Evolutionary conservation across 2,329 filamentous ascomycete species (phyloP).

Genomic region (Harringtonia aguacate): DNA sequence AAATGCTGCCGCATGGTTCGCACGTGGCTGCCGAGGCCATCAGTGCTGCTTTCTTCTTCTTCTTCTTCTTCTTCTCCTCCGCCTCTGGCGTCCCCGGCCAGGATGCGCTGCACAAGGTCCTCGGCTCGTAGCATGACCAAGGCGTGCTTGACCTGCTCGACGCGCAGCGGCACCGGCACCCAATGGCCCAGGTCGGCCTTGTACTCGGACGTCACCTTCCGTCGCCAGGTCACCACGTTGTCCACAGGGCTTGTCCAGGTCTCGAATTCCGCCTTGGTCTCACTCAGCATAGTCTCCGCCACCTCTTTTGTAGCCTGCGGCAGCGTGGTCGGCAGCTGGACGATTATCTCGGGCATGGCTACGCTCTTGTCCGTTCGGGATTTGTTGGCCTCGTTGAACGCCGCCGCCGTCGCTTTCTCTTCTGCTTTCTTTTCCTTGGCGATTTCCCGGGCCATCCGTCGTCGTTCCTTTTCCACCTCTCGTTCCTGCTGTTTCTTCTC

Average conservation of each 20-base stretch:
- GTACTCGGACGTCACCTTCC: constrained; percentile 54
- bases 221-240: constrained; percentile 54
- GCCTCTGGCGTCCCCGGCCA: constrained; percentile 18
- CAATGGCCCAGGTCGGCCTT: constrained; percentile 51
- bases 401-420: constrained; percentile 54
- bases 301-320: constrained; percentile 33
- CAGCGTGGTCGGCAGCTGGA: constrained; percentile 53
- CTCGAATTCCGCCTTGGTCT: constrained; percentile 35
- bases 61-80: too few species aligned
- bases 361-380: constrained; percentile 62
- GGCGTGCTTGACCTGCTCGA: constrained; percentile 48
- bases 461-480: constrained; percentile 43
- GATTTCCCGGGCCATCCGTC: constrained; percentile 44
- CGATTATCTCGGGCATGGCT: constrained; percentile 66
- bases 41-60: too few species aligned
- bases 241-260: constrained; percentile 34
- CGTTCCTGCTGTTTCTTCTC: constrained; percentile 46
- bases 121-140: constrained; percentile 51
- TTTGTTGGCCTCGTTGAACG: constrained; percentile 64
- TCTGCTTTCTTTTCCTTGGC: constrained; percentile 50
- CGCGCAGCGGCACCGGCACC: constrained; percentile 46
- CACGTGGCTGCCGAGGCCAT: constrained; percentile 46
- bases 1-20: constrained; percentile 42
- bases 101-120: constrained; percentile 53
- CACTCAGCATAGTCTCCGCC: constrained; percentile 37